Evolutionary conservation across 257 asterid species (phyloP).

Genomic region (Plectranthus barbatus): DNA sequence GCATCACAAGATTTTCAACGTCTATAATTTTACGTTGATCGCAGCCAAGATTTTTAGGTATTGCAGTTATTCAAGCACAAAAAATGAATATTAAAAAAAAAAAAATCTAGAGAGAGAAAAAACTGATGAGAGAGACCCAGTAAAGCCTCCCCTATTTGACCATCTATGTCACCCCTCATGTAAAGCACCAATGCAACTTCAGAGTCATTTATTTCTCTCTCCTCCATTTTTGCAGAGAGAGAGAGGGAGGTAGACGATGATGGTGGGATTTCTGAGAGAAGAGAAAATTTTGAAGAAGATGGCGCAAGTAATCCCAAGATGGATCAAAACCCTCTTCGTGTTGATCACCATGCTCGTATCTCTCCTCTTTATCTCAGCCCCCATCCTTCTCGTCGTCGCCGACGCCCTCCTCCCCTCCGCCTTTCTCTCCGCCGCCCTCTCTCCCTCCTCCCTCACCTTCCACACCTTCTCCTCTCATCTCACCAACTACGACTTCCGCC

Average conservation of each 20-base stretch:
- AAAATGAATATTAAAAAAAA: too few relatives aligned
- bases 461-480: constrained; percentile 35
- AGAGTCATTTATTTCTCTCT: too few relatives aligned
- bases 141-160: constrained; percentile 38
- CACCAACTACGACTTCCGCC: constrained; percentile 65
- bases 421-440: constrained; percentile 51
- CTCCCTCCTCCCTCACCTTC: constrained; percentile 32
- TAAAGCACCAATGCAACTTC: constrained; percentile 20
- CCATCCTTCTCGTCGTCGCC: constrained; percentile 58
- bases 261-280: constrained; percentile 55
- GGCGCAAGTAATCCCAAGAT: constrained; percentile 36
- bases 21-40: not conserved
- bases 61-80: constrained; percentile 10
- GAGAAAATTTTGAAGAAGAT: constrained; percentile 33
- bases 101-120: not conserved
- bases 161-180: constrained; percentile 25
- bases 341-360: constrained; percentile 60
- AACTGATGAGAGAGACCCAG: not conserved
- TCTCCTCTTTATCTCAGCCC: constrained; percentile 70
- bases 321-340: constrained; percentile 68
- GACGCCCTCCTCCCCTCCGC: constrained; percentile 90
- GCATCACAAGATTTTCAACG: not conserved
- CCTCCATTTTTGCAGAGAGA: not conserved
- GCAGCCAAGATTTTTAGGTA: constrained; percentile 9
- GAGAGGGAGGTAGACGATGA: not conserved